These are phyloP conservation scores for Metarhizium sp. DNA, from an alignment of 2,329 filamentous ascomycete species.

Conservation along the genomic window DNA sequence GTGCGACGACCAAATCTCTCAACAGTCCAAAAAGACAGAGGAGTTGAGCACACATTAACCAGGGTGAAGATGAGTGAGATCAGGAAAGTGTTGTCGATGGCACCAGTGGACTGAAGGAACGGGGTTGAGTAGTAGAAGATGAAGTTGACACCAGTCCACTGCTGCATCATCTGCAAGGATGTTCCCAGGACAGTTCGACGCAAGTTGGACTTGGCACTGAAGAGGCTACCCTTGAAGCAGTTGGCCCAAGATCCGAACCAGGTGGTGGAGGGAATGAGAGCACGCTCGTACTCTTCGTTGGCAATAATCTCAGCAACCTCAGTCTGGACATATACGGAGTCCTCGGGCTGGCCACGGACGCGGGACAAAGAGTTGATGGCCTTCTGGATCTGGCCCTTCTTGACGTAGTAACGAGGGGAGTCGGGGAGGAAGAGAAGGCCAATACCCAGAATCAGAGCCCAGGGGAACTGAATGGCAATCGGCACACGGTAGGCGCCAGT, in stretches of 20 bases:
- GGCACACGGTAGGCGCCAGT: constrained; percentile 70
- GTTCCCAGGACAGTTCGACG: constrained; percentile 64
- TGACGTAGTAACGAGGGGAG: constrained; percentile 78
- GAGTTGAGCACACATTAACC: constrained; percentile 80
- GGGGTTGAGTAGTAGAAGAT: constrained; percentile 82
- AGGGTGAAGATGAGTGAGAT: constrained; percentile 80
- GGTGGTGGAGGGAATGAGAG: constrained; percentile 53
- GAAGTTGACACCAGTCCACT: constrained; percentile 85
- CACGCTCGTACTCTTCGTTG: constrained; percentile 79
- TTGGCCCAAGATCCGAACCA: constrained; percentile 62
- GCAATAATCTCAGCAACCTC: constrained; percentile 84
- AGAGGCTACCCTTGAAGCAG: constrained; percentile 57
- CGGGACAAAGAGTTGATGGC: constrained; percentile 54
- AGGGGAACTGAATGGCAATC: constrained; percentile 70
- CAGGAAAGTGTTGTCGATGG: constrained; percentile 69
- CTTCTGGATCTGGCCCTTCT: constrained; percentile 58
- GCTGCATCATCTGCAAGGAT: constrained; percentile 73
- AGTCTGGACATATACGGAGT: constrained; percentile 66
- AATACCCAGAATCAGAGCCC: constrained; percentile 63
- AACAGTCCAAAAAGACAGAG: constrained; percentile 78
- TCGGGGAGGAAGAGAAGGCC: constrained; percentile 74
- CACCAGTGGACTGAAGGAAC: constrained; percentile 72
- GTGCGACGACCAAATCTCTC: constrained; percentile 73
- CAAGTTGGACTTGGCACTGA: constrained; percentile 54
- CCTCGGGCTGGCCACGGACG: constrained; percentile 63